Evolutionary conservation across 2,329 filamentous ascomycete genomes (phyloP).

Genomic region (Phaeosphaeria sp.): DNA sequence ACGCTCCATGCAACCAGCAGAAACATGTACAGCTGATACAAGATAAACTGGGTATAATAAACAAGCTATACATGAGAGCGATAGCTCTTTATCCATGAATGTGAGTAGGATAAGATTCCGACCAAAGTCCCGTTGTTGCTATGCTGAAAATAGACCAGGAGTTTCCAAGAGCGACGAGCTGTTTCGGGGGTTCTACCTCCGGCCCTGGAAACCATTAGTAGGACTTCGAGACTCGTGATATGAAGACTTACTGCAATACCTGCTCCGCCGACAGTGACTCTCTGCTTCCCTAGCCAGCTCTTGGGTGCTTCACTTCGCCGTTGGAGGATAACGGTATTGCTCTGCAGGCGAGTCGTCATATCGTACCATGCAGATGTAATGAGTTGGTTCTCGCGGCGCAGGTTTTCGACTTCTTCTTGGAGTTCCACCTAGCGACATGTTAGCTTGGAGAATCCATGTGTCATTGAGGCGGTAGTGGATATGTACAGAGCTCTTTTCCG

Average conservation of each 20-base stretch:
- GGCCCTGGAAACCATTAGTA: constrained; percentile 13
- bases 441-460: constrained; percentile 1
- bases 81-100: background rate
- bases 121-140: background rate
- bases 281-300: constrained; percentile 86
- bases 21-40: background rate
- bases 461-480: background rate
- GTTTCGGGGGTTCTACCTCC: constrained; percentile 24
- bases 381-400: constrained; percentile 78
- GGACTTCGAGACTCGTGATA: background rate
- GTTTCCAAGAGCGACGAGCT: constrained; percentile 9
- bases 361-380: constrained; percentile 89
- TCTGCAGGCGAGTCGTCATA: constrained; percentile 77
- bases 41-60: background rate
- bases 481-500: constrained; percentile 47
- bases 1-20: background rate
- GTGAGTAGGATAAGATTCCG: background rate
- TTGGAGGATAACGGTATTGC: constrained; percentile 81
- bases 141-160: background rate
- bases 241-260: constrained; percentile 24
- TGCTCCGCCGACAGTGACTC: constrained; percentile 53
- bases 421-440: constrained; percentile 33
- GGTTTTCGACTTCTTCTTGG: constrained; percentile 64
- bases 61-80: background rate
- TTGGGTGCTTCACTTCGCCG: constrained; percentile 75